A percentile compares a stretch with the other conserved stretches of the same genome.
phyloP scores from a whole-genome alignment of 2,329 filamentous ascomycete genomes.

The Nigrospora oryzae region DNA sequence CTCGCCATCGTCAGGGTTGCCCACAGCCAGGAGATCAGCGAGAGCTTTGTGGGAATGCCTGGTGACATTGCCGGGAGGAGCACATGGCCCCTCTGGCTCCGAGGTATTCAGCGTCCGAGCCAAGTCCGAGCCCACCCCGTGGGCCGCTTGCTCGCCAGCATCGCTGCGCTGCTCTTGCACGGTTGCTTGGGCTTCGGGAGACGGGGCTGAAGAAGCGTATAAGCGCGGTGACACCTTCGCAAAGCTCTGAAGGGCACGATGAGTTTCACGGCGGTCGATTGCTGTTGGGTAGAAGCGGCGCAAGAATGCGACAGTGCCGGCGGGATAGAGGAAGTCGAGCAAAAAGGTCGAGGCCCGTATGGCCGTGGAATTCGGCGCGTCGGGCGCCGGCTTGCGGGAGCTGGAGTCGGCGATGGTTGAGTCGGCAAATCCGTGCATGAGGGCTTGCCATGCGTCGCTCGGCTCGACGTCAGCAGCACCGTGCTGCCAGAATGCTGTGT shows the following conservation, averaged over 20 bases:
- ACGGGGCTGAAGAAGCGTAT: conserved; percentile 14
- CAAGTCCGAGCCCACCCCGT: too few species aligned
- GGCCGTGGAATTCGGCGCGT: conserved; percentile 12
- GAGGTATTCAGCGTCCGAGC: too few species aligned
- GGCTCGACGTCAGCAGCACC: conserved; percentile 41
- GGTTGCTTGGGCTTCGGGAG: neutral
- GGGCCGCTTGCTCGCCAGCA: neutral
- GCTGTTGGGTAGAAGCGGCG: conserved; percentile 20
- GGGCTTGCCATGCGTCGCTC: conserved; percentile 29
- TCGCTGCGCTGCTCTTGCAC: neutral
- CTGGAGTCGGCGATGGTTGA: conserved; percentile 12
- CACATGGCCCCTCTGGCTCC: too few species aligned
- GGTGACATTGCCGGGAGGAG: neutral
- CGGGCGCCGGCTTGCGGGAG: conserved; percentile 11
- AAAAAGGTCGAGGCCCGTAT: conserved; percentile 39
- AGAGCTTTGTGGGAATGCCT: conserved; percentile 10
- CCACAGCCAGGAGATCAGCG: conserved; percentile 8
- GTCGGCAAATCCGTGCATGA: conserved; percentile 22
- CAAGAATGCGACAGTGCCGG: conserved; percentile 31
- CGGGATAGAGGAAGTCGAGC: conserved; percentile 49
- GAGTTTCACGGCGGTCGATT: conserved; percentile 15
- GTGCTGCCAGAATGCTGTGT: conserved; percentile 46
- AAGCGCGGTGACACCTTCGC: conserved; percentile 12
- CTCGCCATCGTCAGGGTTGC: conserved; percentile 16
- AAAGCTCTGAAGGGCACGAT: conserved; percentile 14